Evolutionary conservation across 345 rosid genomes (phyloP), one percentile per base, ranked within the genome.

Genomic region (Combretum micranthum): DNA sequence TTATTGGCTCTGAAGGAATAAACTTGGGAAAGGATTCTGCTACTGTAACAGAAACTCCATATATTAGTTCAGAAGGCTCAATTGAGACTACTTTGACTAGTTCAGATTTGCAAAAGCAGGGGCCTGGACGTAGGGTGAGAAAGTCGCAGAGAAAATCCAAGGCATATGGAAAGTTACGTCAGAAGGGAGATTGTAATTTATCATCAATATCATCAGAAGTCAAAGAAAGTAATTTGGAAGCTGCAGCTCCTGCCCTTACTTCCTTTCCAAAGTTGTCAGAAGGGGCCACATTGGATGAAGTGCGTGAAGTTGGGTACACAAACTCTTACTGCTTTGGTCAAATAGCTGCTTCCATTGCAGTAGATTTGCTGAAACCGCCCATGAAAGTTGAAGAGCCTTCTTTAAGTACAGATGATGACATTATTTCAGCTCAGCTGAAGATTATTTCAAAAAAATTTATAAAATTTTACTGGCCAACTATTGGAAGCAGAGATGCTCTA

Each of bases 281-380:
- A 61, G 67, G 64, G 68, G 66, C 60, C 32, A 48, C n/a, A 57
- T 47, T 60, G 16, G 65, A 67, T 55, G 59, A 60, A 44, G 81
- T 67, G 62, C 47, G 54, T 43, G 75, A 61, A 64, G 74, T 52
- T 64, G 72, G 74, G 47, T 93, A 93, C 69, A 49, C 76, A 64
- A 93, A 93, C 71, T 71, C 51, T 63, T 93, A 93, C 61, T 66
- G 75, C 61, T 87, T 86, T 80, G 96, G 94, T 57, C 81, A 58
- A 68, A 74, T 73, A 69, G 83, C 94, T 64, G 77, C 89, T 22
- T 69, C 71, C 62, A 60, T 89, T 73, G 84, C 67, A 14, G 88
- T 81, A 67, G 99, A 83, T 67, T 68, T 87, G 64, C 42, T 75
- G 68, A 87, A 80, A 75, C 58, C 77, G 64, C 73, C 63, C 50